Conservation (phyloP, 441 rosid genomes). For the Populus tomentosa region DNA sequence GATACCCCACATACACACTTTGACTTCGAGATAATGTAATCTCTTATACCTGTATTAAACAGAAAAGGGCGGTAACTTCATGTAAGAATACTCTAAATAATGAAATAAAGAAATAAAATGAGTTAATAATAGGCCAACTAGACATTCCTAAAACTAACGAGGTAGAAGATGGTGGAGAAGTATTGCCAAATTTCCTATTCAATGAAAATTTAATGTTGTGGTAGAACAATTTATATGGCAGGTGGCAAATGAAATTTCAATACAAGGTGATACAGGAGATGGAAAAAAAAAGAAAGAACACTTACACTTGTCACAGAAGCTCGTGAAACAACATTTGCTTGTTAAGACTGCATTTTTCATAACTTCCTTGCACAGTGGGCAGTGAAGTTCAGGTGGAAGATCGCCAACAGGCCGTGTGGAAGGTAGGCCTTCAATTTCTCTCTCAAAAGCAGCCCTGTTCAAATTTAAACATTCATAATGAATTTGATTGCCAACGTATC, state of each 20-base stretch:
- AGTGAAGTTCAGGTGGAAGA: conserved; percentile 92
- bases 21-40: conserved; percentile 72
- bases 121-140: neutral
- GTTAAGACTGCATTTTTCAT: conserved; percentile 97
- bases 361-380: conserved; percentile 97
- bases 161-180: neutral
- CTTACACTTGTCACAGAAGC: conserved; percentile 90
- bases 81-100: neutral
- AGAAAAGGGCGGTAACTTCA: conserved; percentile 10
- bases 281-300: neutral
- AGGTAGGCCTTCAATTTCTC: conserved; percentile 89
- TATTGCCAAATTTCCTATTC: neutral
- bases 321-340: conserved; percentile 89
- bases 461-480: conserved; percentile 4
- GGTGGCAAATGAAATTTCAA: neutral
- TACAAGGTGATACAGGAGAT: neutral
- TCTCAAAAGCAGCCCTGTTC: conserved; percentile 96
- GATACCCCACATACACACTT: conserved; percentile 88
- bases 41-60: conserved; percentile 73
- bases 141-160: neutral
- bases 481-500: neutral
- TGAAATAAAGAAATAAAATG: neutral
- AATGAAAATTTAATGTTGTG: neutral
- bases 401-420: conserved; percentile 88
- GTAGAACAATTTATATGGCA: neutral